A percentile compares a stretch with the other conserved stretches of the same genome.
These are phyloP conservation scores for Beauveria rudraprayagi DNA, from an alignment of 2,329 filamentous ascomycete genomes.

Conservation along the genomic window DNA sequence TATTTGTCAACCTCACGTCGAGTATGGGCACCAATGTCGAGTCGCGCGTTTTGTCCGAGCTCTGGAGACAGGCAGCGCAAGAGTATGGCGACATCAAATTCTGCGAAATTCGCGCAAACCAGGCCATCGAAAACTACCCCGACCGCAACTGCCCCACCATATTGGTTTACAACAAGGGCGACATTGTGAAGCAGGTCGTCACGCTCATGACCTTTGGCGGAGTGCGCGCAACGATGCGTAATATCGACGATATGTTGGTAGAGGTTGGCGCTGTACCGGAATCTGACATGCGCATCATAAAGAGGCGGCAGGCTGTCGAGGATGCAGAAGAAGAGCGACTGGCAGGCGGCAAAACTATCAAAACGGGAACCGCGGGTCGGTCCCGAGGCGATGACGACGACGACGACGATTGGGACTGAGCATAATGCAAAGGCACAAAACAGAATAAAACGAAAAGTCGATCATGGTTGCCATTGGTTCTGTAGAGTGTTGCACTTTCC, in stretches of 20 bases:
- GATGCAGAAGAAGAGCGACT: conserved; percentile 53
- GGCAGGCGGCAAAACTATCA: conserved; percentile 37
- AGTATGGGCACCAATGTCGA: conserved; percentile 73
- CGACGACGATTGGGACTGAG: conserved; percentile 54
- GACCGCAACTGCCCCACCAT: conserved; percentile 93
- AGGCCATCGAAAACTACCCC: conserved; percentile 95
- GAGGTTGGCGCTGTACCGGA: conserved; percentile 72
- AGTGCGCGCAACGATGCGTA: conserved; percentile 57
- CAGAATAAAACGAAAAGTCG: background rate
- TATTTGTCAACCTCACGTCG: conserved; percentile 76
- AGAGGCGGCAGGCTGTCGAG: conserved; percentile 50
- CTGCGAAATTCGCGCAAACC: conserved; percentile 83
- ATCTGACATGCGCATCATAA: conserved; percentile 68
- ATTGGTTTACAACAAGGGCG: conserved; percentile 81
- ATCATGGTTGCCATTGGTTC: background rate
- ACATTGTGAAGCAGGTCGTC: conserved; percentile 88
- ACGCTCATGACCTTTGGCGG: conserved; percentile 76
- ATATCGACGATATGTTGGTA: conserved; percentile 74
- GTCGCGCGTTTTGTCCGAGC: conserved; percentile 71
- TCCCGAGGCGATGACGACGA: conserved; percentile 40
- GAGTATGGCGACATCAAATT: conserved; percentile 96
- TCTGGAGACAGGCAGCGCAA: conserved; percentile 75
- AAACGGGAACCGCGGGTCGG: conserved; percentile 40
- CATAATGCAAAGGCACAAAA: background rate
- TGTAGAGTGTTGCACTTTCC: background rate